Evolutionary conservation across 1,139 yeast species (phyloP), one percentile per base, ranked within the genome.

Genomic region (Blastobotrys capitulatus): DNA sequence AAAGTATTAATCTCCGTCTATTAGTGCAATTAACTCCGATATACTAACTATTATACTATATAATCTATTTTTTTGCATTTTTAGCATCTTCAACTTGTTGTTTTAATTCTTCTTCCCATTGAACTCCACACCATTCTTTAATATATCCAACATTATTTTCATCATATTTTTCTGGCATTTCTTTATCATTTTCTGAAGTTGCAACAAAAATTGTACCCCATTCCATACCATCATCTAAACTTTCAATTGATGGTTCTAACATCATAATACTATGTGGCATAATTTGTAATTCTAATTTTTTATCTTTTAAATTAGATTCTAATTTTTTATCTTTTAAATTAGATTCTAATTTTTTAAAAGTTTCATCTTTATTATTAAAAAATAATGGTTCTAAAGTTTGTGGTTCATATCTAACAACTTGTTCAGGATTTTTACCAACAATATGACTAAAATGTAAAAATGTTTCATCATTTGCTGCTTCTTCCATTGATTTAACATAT

Each of bases 171-270:
- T 94, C 88, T 9, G 46, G 44, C 42, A 42, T 38, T 13, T 79
- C 70, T 54, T 70, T 77, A 64, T 92, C 96, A 54, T 83, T 85
- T 4, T 70, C 69, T 59, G 89, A 94, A 0, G 97, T 86, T 40
- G 85, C 88, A 2, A 90, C 86, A 34, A 88, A 73, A 36, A 92
- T 86, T 0, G 97, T 86, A 1, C 97, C 97, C 98, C 98, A 92
- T 54, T 92, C 94, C 95, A 92, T 92, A 8, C 97, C 97, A 39
- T 80, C 80, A 10, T 76, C 66, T 25, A 82, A 74, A 20, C 35
- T 16, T 22, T 29, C 18, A 8, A 69, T 69, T 41, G 72, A 66
- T 22, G 71, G 73, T 63, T 92, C 97, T 44, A 92, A 74, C 59
- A 87, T 92, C 55, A 87, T 73, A 48, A 92, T 90, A 48, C 90